Conservation (phyloP, 176 grass and related monocot genomes). For the Canna indica region DNA sequence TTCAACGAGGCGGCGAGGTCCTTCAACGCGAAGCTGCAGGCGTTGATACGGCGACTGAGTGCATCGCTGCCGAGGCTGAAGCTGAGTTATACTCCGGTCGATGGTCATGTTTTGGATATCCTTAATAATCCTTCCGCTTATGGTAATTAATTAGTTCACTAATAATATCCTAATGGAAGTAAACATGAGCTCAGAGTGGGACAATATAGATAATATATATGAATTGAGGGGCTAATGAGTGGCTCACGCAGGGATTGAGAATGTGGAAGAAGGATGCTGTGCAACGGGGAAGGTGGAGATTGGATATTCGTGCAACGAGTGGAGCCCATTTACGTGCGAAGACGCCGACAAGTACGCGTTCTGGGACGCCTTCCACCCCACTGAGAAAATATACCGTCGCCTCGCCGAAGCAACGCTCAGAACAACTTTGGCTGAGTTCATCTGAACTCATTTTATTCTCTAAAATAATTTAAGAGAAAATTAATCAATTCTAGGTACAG, state of each 20-base stretch:
- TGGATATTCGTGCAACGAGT: neutral
- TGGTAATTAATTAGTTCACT: neutral
- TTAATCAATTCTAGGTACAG: too few relatives aligned
- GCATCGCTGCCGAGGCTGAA: neutral
- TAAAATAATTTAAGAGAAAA: too few relatives aligned
- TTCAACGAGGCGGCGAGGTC: conserved; percentile 4
- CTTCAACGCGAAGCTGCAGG: conserved; percentile 15
- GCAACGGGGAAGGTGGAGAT: conserved; percentile 4
- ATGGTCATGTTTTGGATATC: neutral
- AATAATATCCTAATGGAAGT: neutral
- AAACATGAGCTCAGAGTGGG: too few relatives aligned
- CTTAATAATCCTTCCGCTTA: neutral
- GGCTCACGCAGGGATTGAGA: conserved; percentile 2
- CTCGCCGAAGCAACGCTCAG: neutral
- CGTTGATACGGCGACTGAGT: neutral
- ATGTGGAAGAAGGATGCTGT: neutral
- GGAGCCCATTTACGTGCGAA: neutral
- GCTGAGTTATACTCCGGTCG: conserved; percentile 3
- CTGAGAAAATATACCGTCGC: neutral
- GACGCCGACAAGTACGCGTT: conserved; percentile 1
- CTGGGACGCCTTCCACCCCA: conserved; percentile 7
- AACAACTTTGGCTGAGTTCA: neutral
- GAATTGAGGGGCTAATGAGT: neutral
- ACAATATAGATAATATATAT: too few relatives aligned
- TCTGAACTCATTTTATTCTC: too few relatives aligned